Evolutionary conservation across 2,329 filamentous ascomycete species (phyloP).

Genomic region (Fusarium decemcellulare): DNA sequence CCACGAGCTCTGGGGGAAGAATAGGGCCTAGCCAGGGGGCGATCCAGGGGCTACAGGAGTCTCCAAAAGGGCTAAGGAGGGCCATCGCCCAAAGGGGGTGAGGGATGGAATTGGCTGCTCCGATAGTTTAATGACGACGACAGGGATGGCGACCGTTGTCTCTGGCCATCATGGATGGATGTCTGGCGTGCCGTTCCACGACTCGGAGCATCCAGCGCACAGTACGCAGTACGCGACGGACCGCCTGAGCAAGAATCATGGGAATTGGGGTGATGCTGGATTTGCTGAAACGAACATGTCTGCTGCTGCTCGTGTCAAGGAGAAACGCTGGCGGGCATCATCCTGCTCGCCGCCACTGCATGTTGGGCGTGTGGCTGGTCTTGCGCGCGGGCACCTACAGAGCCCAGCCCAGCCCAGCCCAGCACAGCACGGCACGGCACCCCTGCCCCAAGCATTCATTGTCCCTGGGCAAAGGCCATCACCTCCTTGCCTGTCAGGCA

Average conservation of each 20-base stretch:
- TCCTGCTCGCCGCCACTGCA: too few species aligned
- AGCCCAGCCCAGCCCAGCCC: too few species aligned
- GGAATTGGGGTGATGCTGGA: conserved; percentile 8
- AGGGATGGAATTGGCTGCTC: conserved; percentile 51
- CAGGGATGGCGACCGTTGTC: conserved; percentile 38
- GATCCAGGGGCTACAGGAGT: conserved; percentile 24
- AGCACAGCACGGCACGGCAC: neutral
- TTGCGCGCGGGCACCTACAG: too few species aligned
- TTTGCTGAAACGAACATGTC: too few species aligned
- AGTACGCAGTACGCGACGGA: conserved; percentile 14
- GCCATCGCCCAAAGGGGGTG: conserved; percentile 49
- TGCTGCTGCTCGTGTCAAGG: too few species aligned
- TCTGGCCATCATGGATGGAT: conserved; percentile 3
- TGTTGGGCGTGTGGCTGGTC: too few species aligned
- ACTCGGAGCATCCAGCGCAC: neutral
- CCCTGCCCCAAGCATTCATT: conserved; percentile 21
- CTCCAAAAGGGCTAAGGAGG: conserved; percentile 34
- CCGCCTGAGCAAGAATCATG: conserved; percentile 1
- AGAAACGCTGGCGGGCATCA: too few species aligned
- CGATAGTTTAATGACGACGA: conserved; percentile 54
- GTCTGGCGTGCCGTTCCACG: conserved; percentile 12
- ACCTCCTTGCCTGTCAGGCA: conserved; percentile 30
- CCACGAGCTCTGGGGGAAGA: conserved; percentile 22
- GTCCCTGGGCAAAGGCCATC: conserved; percentile 23
- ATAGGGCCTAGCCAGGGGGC: conserved; percentile 25